These are phyloP conservation scores for Suillus paluster DNA, from an alignment of 768 basidiomycete species.

Conservation along the genomic window DNA sequence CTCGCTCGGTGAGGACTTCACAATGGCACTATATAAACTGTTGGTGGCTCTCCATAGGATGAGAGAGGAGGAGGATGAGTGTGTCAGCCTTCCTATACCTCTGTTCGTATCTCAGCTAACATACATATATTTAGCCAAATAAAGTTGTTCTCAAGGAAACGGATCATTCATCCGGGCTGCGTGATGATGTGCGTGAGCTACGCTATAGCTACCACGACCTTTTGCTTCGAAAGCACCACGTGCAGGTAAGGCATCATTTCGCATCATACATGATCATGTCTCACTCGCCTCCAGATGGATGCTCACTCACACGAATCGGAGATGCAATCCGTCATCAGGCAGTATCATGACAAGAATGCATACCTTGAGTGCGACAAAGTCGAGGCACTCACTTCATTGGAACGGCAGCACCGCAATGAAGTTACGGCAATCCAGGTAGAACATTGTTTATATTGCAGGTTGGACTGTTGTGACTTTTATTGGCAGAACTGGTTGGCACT, in stretches of 20 bases:
- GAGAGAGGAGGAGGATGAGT: neutral
- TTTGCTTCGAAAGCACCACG: neutral
- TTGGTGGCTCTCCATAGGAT: neutral
- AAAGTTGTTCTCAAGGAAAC: neutral
- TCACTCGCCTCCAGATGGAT: neutral
- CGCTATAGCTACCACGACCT: neutral
- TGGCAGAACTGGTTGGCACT: neutral
- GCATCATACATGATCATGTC: neutral
- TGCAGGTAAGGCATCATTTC: neutral
- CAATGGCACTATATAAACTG: neutral
- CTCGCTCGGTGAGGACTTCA: neutral
- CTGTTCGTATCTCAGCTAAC: neutral
- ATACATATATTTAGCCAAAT: neutral
- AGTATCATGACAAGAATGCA: neutral
- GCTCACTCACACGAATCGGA: neutral
- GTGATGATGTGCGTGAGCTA: neutral
- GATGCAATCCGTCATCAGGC: neutral
- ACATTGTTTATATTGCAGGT: neutral
- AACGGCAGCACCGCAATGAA: neutral
- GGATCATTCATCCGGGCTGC: neutral
- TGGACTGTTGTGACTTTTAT: neutral
- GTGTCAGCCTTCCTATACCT: neutral
- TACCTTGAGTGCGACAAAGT: neutral
- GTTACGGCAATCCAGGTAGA: neutral
- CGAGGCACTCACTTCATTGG: neutral